These are phyloP conservation scores for Ramaria sp. DNA, from an alignment of 768 basidiomycete species.

Conservation along the genomic window DNA sequence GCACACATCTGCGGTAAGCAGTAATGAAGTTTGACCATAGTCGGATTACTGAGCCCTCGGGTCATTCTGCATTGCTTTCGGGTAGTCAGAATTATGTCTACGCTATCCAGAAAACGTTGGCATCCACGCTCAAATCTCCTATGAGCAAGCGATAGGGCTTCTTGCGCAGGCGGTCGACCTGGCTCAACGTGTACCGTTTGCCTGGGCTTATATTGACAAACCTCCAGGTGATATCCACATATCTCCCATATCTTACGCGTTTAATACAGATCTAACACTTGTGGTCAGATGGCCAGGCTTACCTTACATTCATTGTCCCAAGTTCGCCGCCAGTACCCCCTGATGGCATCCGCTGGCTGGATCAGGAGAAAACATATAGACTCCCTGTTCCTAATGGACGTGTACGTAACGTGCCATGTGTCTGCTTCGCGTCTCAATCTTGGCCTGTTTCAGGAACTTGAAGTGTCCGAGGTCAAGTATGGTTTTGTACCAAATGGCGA, in stretches of 20 bases:
- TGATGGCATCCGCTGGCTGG: conserved; percentile 72
- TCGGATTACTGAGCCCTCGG: too few species aligned
- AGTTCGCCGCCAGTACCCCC: conserved; percentile 48
- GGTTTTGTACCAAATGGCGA: conserved; percentile 72
- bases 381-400: conserved; percentile 40
- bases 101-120: conserved; percentile 61
- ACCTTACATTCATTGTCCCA: conserved; percentile 51
- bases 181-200: conserved; percentile 50
- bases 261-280: not conserved
- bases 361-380: conserved; percentile 52
- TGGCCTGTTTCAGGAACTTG: conserved; percentile 48
- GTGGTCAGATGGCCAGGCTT: conserved; percentile 48
- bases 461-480: conserved; percentile 60
- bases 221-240: conserved; percentile 43
- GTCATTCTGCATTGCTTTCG: too few species aligned
- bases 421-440: not conserved
- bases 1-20: too few species aligned
- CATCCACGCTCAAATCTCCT: conserved; percentile 40
- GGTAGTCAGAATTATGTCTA: conserved; percentile 40
- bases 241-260: not conserved
- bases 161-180: conserved; percentile 48
- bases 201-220: conserved; percentile 70
- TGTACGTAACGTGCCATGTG: conserved; percentile 29
- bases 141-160: conserved; percentile 50
- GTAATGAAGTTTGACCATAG: too few species aligned